Evolutionary conservation across 257 asterid species (phyloP), one percentile per base, ranked within the genome.

Genomic region (Lavandula angustifolia): DNA sequence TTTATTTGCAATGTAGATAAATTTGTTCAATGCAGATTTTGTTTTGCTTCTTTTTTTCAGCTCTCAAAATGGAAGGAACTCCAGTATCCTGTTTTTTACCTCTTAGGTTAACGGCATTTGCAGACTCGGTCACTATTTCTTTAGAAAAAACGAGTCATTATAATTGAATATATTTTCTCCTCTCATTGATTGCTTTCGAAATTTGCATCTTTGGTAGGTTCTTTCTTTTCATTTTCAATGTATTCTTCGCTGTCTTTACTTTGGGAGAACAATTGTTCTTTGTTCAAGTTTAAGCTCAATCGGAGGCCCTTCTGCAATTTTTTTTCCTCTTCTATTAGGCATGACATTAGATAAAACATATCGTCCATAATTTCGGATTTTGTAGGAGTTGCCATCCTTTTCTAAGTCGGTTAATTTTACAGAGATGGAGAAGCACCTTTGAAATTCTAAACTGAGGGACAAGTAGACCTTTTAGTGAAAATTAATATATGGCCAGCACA

Each of bases 101-200:
- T 9, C 7, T 13, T 13, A 37, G 9, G 13, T 54, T 17, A 7
- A 1, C 55, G 27, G 52, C 11, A 54, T 16, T 35, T 44, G n/a
- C 14, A 33, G 64, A 4, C n/a, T 48, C 8, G 40, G 42, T 37
- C 68, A 62, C 56, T 64, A 16, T 4, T 53, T 53, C 27, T 54
- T 47, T 8, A 13, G 51, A 52, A 41, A 53, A 11, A 0, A 49
- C 9, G 22, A 61, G 9, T 62, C 35, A 0, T n/a, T 37, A 46
- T 54, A 13, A 49, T 52, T 35, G 35, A 13, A 38, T 9, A 7
- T 35, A 12, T 68, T 22, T 2, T 10, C 51, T 13, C 32, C 52
- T 27, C 41, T 49, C 53, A 49, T 10, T 46, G 61, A 42, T 59
- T 70, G 60, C 42, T 62, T 43, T 57, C 10, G 9, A 33, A 35